Percentiles rank a stretch among this genome's conserved stretches.
Conservation (phyloP, 192 early-diverging fungal species). For the Entomortierella beljakovae region DNA sequence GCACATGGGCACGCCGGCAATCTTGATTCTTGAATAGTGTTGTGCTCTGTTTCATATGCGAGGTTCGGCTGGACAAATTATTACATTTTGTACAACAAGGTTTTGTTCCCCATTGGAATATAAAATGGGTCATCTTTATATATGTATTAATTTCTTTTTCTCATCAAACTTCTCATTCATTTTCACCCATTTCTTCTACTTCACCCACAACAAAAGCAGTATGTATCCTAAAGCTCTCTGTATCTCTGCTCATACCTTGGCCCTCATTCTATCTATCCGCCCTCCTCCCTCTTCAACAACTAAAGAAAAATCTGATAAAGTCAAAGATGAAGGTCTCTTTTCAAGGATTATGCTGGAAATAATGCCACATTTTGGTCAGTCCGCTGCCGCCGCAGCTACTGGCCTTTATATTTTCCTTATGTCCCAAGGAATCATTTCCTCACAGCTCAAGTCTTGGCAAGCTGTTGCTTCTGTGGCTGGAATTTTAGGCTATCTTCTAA, state of each 20-base stretch:
- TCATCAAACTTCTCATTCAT: too few relatives aligned
- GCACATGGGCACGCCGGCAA: too few relatives aligned
- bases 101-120: too few relatives aligned
- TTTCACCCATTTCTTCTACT: too few relatives aligned
- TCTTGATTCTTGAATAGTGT: too few relatives aligned
- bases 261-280: constrained; percentile 17
- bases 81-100: too few relatives aligned
- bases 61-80: too few relatives aligned
- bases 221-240: constrained; percentile 31
- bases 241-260: constrained; percentile 18
- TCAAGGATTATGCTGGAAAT: constrained; percentile 7
- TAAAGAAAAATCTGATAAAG: constrained; percentile 25
- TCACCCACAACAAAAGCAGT: too few relatives aligned
- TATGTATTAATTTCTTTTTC: too few relatives aligned
- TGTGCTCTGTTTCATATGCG: too few relatives aligned
- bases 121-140: too few relatives aligned
- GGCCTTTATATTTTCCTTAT: constrained; percentile 18
- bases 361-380: neutral
- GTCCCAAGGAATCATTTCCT: constrained; percentile 9
- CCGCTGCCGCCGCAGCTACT: neutral
- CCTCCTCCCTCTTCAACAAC: constrained; percentile 23
- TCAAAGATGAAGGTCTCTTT: constrained; percentile 32
- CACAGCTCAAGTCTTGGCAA: constrained; percentile 15
- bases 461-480: neutral
- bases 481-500: constrained; percentile 6